Percentiles rank a stretch among this genome's conserved stretches.
phyloP scores from a whole-genome alignment of 345 rosid species.

The Heritiera littoralis region DNA sequence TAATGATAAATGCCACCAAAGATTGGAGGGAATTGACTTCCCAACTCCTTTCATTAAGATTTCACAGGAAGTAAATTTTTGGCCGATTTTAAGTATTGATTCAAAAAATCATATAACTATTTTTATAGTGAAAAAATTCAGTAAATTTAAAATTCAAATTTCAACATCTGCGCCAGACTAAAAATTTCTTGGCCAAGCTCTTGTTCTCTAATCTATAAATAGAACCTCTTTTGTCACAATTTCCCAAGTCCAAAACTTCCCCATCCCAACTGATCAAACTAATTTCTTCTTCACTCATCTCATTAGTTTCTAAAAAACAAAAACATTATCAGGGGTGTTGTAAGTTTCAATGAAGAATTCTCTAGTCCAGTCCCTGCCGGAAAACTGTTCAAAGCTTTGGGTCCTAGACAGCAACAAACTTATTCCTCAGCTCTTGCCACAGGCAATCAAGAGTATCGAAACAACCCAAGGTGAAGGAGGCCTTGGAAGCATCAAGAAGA shows the following conservation, averaged over 20 bases:
- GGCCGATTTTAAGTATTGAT: no score
- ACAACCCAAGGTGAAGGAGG: conserved; percentile 37
- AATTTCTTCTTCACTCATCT: background rate
- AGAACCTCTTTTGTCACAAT: background rate
- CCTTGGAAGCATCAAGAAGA: conserved; percentile 32
- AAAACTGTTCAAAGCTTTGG: background rate
- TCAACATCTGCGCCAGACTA: no score
- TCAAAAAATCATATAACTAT: no score
- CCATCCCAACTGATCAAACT: background rate
- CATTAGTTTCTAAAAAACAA: background rate
- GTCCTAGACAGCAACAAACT: background rate
- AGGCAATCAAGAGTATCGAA: background rate
- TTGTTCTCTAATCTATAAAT: background rate
- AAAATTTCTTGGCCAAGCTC: no score
- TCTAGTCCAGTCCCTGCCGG: background rate
- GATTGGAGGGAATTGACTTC: no score
- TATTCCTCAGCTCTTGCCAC: background rate
- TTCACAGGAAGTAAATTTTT: no score
- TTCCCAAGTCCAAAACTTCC: background rate
- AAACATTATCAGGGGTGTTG: background rate
- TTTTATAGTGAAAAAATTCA: no score
- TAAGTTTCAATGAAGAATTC: background rate
- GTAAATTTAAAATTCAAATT: no score
- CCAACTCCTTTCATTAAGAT: no score
- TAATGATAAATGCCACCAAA: no score